These are phyloP conservation scores for Monosporascus sp. DNA, from an alignment of 2,329 filamentous ascomycete species.

Conservation along the genomic window DNA sequence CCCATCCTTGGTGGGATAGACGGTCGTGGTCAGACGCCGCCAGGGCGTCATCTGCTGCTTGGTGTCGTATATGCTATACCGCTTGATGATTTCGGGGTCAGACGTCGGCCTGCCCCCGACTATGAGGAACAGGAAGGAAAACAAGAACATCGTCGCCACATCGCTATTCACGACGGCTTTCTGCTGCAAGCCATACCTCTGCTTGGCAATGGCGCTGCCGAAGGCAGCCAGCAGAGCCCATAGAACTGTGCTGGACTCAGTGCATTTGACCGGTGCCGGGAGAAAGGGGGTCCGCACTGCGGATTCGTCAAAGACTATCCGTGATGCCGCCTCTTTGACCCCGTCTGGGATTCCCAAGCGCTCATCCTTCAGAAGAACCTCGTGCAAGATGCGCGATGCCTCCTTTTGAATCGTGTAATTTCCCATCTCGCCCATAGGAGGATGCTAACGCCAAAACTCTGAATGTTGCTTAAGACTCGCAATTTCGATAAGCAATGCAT, in stretches of 20 bases:
- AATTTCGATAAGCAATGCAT: too few species aligned
- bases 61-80: conserved; percentile 20
- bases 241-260: conserved; percentile 24
- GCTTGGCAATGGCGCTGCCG: conserved; percentile 20
- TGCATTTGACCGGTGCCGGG: conserved; percentile 25
- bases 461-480: too few species aligned
- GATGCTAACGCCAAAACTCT: too few species aligned
- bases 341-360: conserved; percentile 20
- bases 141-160: conserved; percentile 23
- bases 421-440: not conserved
- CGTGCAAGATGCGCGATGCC: conserved; percentile 22
- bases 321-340: conserved; percentile 15
- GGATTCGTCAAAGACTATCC: conserved; percentile 20
- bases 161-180: conserved; percentile 23
- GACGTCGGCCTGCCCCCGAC: conserved; percentile 16
- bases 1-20: conserved; percentile 30
- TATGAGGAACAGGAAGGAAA: conserved; percentile 22
- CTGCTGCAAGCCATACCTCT: conserved; percentile 17
- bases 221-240: conserved; percentile 26
- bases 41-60: conserved; percentile 22
- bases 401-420: conserved; percentile 25
- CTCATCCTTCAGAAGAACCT: conserved; percentile 18
- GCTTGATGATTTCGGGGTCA: conserved; percentile 15
- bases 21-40: conserved; percentile 27
- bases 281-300: conserved; percentile 20